phyloP scores from a whole-genome alignment of 495 filamentous ascomycete genomes.

The Elaphomyces granulatus region DNA sequence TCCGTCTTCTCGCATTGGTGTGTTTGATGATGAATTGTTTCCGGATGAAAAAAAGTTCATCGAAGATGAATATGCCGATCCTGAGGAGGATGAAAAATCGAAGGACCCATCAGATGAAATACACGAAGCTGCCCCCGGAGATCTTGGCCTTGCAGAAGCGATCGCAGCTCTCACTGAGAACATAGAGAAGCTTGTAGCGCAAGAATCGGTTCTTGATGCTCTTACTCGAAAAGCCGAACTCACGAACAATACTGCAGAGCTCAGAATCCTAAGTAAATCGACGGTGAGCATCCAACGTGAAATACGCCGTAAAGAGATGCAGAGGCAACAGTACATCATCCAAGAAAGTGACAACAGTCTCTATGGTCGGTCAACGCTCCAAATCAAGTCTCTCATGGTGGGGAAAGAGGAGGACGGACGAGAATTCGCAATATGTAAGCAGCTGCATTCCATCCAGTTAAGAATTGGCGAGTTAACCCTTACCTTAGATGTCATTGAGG shows the following conservation, averaged over 20 bases:
- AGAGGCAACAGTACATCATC: conserved; percentile 91
- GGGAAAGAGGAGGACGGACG: conserved; percentile 84
- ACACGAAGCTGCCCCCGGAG: conserved; percentile 88
- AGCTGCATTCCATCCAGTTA: neutral
- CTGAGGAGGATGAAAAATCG: conserved; percentile 35
- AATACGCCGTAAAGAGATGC: conserved; percentile 85
- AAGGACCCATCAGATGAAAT: conserved; percentile 65
- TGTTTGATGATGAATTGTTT: conserved; percentile 93
- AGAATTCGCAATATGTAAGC: conserved; percentile 75
- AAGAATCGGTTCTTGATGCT: conserved; percentile 85
- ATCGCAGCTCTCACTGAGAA: conserved; percentile 72
- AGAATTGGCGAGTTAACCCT: conserved; percentile 7
- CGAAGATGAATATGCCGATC: conserved; percentile 72
- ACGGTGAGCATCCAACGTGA: conserved; percentile 86
- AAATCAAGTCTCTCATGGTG: conserved; percentile 83
- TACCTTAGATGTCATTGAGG: conserved; percentile 62
- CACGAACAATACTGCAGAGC: conserved; percentile 87
- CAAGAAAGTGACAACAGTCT: conserved; percentile 98
- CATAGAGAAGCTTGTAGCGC: conserved; percentile 75
- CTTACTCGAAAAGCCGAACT: conserved; percentile 87
- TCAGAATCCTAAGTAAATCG: conserved; percentile 86
- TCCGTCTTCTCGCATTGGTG: conserved; percentile 62
- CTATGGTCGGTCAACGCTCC: conserved; percentile 77
- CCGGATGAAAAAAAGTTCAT: conserved; percentile 76
- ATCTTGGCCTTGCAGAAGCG: conserved; percentile 85